Evolutionary conservation across 2,329 filamentous ascomycete species (phyloP).

Genomic region (Trichophaea hybrida): DNA sequence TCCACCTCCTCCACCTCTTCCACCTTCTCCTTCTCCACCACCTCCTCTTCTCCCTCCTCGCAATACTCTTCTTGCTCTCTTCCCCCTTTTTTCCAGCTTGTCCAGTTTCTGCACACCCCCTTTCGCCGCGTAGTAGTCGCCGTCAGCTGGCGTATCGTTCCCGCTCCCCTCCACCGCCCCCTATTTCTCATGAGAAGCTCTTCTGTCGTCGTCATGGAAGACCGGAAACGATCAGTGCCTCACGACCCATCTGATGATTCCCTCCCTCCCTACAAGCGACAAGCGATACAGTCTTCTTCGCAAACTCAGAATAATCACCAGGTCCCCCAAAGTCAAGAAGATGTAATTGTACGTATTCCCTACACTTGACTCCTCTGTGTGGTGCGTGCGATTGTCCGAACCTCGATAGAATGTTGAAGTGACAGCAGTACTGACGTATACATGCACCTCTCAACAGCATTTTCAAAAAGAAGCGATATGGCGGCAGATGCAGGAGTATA

Average conservation of each 20-base stretch:
- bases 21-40: neutral
- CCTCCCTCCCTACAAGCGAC: slow-evolving; percentile 80
- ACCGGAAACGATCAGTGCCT: slow-evolving; percentile 88
- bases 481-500: slow-evolving; percentile 96
- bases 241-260: slow-evolving; percentile 52
- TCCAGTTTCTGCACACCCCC: neutral
- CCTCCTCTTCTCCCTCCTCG: neutral
- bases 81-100: neutral
- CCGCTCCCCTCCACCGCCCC: neutral
- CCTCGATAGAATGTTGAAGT: neutral
- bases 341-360: slow-evolving; percentile 27
- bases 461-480: slow-evolving; percentile 94
- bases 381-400: neutral
- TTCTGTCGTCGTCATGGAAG: slow-evolving; percentile 80
- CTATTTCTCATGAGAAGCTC: slow-evolving; percentile 4
- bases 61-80: neutral
- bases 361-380: neutral
- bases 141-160: neutral
- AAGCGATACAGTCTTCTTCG: slow-evolving; percentile 45
- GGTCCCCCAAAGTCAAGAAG: slow-evolving; percentile 27
- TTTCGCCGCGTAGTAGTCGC: neutral
- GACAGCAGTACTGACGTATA: neutral
- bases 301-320: slow-evolving; percentile 24
- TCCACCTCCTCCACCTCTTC: no score
- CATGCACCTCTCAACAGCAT: slow-evolving; percentile 40